Conservation (phyloP, 345 rosid genomes). For the Murraya paniculata region DNA sequence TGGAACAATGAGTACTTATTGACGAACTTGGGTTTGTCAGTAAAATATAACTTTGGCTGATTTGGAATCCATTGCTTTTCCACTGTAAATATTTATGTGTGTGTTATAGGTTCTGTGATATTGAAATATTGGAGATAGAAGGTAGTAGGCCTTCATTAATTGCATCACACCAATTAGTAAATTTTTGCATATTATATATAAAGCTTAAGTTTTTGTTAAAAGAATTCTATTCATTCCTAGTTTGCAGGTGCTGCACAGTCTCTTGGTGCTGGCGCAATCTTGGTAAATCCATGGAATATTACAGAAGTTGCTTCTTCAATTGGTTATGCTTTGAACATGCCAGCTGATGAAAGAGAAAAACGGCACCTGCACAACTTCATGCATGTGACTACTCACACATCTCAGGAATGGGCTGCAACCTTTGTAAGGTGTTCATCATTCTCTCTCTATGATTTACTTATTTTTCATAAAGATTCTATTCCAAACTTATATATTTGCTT, state of each 20-base stretch:
- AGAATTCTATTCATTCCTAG: slow-evolving; percentile 28
- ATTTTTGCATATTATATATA: not conserved
- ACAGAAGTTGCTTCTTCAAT: slow-evolving; percentile 58
- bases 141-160: not conserved
- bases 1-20: not conserved
- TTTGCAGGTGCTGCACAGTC: slow-evolving; percentile 72
- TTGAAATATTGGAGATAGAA: not conserved
- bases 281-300: slow-evolving; percentile 63
- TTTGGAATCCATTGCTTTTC: not conserved
- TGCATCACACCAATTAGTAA: not conserved
- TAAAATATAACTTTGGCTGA: not conserved
- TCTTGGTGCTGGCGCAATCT: slow-evolving; percentile 61
- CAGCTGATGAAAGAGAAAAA: slow-evolving; percentile 57
- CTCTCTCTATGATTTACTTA: not conserved
- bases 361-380: slow-evolving; percentile 52
- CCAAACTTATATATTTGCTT: not conserved
- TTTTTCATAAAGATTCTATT: not conserved
- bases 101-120: not conserved
- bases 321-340: slow-evolving; percentile 53
- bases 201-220: not conserved
- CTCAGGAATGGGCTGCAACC: slow-evolving; percentile 71
- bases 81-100: not conserved
- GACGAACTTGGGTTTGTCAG: not conserved
- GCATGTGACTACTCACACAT: slow-evolving; percentile 62
- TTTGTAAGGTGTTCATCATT: slow-evolving; percentile 44